Base-by-base conservation (phyloP, 2,329 filamentous ascomycete genomes). In the Trichoderma sp. region DNA sequence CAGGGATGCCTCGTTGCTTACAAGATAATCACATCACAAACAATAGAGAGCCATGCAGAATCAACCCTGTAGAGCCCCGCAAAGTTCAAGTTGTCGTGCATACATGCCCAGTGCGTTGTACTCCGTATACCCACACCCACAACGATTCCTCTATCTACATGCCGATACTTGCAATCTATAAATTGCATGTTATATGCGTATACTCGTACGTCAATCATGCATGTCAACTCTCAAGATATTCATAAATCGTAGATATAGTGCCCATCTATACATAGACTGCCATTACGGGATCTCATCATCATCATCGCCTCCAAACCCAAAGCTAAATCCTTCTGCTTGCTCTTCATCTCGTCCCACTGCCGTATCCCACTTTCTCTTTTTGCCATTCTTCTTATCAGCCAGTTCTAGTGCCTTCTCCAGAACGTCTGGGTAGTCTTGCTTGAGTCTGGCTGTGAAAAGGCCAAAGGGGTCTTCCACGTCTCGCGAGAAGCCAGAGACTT, bases 301-400 rank as follows among this genome's bases (percentile, higher is more conserved):
- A 28, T 85, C 84, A 20, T 82, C 84, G 50, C 79, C 82, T 17
- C 84, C 86, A 77, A 89, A 88, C 0, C 86, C 85, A 26, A 67
- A 67, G 17, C 64, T 36, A 77, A 79, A 78, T 9, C 53, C 80
- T 36, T 78, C 77, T 17, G 63, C 78, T 75, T 75, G 77, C 62
- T 78, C 71, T 71, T 81, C 80, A 68, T 83, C 76, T 17, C 74
- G 75, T 28, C 80, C 79, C 12, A 94, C 91, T 32, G 94, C 87
- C 71, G 91, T 87, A 78, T 97, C 93, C 95, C 95, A 98, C 77
- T 92, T 97, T 65, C 94, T 88, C 83, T 95, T 96, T 80, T 88
- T 93, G 4, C 86, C 87, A 23, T 81, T 84, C 78, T 86, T 91
- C 75, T 85, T 89, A 72, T 92, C 90, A 68, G 94, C 78, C 76